Base-by-base conservation (phyloP, 2,329 filamentous ascomycete species). In the Hymenoscyphus fructigenus region DNA sequence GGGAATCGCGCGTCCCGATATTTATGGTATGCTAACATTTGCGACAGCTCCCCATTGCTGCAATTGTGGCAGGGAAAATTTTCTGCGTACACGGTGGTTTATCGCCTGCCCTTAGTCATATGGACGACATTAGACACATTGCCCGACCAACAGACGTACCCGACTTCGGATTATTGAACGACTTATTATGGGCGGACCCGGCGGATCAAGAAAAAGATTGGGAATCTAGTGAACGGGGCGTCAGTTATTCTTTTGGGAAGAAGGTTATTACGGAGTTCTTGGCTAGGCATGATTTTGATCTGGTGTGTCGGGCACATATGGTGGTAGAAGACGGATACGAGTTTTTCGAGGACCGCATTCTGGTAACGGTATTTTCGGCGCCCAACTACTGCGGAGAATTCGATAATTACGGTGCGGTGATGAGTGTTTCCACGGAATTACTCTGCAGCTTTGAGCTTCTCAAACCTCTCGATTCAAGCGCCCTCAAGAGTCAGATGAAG, bases 351-450 rank as follows among this genome's bases (percentile, higher is more conserved):
- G 95, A 99, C 76, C 86, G 95, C 65, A 91, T 97, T 57, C 79
- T 99, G 66, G 95, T 99, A 57, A 99, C 95, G 1, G 94, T 99
- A 1, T 99, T 99, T 77, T 97, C 93, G 68, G 95, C 95, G 59
- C 95, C 95, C 29, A 99, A 99, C 91, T 98, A 99, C 75, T 99
- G 95, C 74, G 95, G 95, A 70, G 95, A 99, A 78, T 99, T 99
- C 71, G 95, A 99, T 76, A 99, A 99, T 69, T 98, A 95, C 92
- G 95, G 95, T 23, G 95, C 95, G 15, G 93, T 98, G 70, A 99
- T 99, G 95, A 97, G 94, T 2, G 95, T 99, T 26, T 97, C 93
- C 1, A 87, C 87, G 15, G 95, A 98, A 78, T 80, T 99, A 61
- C 86, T 99, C 1, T 99, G 95, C 80, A 97, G 93, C 76, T 99